Conservation (phyloP, 1,284 basidiomycete genomes). For the Cryptococcus maquisensis region DNA sequence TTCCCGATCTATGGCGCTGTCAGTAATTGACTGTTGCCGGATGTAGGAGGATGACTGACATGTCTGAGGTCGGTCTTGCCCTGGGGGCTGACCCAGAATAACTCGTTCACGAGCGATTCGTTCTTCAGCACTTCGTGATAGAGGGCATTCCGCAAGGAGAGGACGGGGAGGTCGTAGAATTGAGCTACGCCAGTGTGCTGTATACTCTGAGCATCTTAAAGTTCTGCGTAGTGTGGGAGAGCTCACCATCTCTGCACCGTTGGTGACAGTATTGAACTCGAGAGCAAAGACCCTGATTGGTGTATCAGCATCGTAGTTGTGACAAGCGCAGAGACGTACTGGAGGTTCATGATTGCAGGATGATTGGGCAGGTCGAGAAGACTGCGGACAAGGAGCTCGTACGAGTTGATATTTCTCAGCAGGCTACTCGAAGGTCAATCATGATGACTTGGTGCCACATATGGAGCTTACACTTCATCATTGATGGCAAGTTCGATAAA, state of each 20-base stretch:
- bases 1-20: conserved; percentile 14
- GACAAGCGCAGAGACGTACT: conserved; percentile 17
- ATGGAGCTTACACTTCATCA: conserved; percentile 28
- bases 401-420: conserved; percentile 24
- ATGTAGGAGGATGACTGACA: conserved; percentile 19
- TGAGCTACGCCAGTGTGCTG: conserved; percentile 35
- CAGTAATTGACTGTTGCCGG: neutral
- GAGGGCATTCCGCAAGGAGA: conserved; percentile 34
- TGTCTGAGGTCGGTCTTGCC: conserved; percentile 39
- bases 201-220: neutral
- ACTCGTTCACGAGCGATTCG: conserved; percentile 17
- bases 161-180: conserved; percentile 41
- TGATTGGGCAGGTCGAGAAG: conserved; percentile 33
- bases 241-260: conserved; percentile 37
- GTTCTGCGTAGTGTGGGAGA: neutral
- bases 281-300: conserved; percentile 35
- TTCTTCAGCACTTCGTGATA: conserved; percentile 25
- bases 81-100: conserved; percentile 21
- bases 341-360: conserved; percentile 37
- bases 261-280: conserved; percentile 29
- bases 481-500: conserved; percentile 40
- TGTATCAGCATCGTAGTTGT: neutral
- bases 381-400: conserved; percentile 33
- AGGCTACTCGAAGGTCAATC: conserved; percentile 6
- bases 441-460: neutral